Percentiles rank a stretch among this genome's conserved stretches.
These are phyloP conservation scores for Saccharomycodes ludwigii DNA, from an alignment of 805 yeast species.

Conservation along the genomic window DNA sequence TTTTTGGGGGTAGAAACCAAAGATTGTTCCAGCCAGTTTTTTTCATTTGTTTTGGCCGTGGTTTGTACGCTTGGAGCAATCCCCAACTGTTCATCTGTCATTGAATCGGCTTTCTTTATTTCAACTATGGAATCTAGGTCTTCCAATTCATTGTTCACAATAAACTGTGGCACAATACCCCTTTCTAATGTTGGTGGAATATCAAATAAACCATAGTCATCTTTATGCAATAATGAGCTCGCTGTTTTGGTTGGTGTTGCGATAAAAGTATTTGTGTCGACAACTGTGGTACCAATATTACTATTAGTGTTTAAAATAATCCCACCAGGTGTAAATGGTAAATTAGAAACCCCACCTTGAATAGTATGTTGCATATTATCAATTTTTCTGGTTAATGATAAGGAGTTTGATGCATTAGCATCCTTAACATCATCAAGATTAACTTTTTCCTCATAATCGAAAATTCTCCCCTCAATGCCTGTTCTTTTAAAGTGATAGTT, in stretches of 20 bases:
- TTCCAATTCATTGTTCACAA: slow-evolving; percentile 12
- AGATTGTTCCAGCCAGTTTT: slow-evolving; percentile 4
- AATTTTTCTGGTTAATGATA: slow-evolving; percentile 59
- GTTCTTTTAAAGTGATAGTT: slow-evolving; percentile 53
- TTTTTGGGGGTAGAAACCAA: too few relatives aligned
- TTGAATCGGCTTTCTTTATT: slow-evolving; percentile 25
- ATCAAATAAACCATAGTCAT: slow-evolving; percentile 65
- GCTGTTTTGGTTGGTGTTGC: too few relatives aligned
- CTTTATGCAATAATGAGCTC: slow-evolving; percentile 42
- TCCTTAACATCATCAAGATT: slow-evolving; percentile 31
- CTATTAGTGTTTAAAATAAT: slow-evolving; percentile 19
- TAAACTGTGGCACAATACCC: slow-evolving; percentile 36
- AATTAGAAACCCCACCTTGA: slow-evolving; percentile 55
- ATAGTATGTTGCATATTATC: slow-evolving; percentile 50
- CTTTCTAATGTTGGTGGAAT: slow-evolving; percentile 72
- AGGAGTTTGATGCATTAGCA: slow-evolving; percentile 54
- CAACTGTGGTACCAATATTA: too few relatives aligned
- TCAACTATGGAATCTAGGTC: slow-evolving; percentile 23
- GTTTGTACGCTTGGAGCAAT: slow-evolving; percentile 1
- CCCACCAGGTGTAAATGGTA: slow-evolving; percentile 96
- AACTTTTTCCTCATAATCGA: slow-evolving; percentile 48
- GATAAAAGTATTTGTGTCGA: too few relatives aligned
- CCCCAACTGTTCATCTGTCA: too few relatives aligned
- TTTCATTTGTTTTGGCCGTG: slow-evolving; percentile 6
- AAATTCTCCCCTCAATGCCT: slow-evolving; percentile 67